Evolutionary conservation across 192 early-diverging fungal species (phyloP).

Genomic region (Pilaira anomala): DNA sequence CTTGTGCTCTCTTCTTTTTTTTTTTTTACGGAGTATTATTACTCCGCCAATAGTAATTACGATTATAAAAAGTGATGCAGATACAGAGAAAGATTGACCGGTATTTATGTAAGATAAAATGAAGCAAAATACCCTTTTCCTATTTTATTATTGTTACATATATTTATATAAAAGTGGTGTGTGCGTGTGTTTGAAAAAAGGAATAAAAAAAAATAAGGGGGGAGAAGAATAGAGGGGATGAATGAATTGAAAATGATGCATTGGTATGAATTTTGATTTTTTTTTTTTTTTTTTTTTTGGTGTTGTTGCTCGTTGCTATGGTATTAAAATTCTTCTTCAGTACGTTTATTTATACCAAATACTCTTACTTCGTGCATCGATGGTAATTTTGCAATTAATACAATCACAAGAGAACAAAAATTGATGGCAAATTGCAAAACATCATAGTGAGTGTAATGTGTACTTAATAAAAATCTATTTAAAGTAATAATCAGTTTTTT

Average conservation of each 20-base stretch:
- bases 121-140: neutral
- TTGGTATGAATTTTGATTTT: neutral
- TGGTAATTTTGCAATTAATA: slow-evolving; percentile 92
- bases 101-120: too few species aligned
- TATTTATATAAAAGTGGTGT: neutral
- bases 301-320: too few species aligned
- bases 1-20: too few species aligned
- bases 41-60: too few species aligned
- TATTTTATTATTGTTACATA: neutral
- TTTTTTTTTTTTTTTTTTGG: neutral
- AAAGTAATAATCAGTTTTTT: neutral
- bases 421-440: slow-evolving; percentile 87
- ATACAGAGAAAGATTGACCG: too few species aligned
- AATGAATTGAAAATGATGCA: neutral
- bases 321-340: neutral
- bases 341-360: slow-evolving; percentile 85
- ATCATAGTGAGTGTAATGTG: slow-evolving; percentile 96
- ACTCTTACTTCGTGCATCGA: slow-evolving; percentile 85
- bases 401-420: slow-evolving; percentile 76
- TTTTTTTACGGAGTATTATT: too few species aligned
- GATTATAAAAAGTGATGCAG: too few species aligned
- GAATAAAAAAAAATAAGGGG: neutral
- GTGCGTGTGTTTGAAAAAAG: too few species aligned
- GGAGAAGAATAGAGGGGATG: neutral
- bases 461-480: slow-evolving; percentile 85